Conservation (phyloP, 2,329 filamentous ascomycete species). For the Zymoseptoria crescenta region DNA sequence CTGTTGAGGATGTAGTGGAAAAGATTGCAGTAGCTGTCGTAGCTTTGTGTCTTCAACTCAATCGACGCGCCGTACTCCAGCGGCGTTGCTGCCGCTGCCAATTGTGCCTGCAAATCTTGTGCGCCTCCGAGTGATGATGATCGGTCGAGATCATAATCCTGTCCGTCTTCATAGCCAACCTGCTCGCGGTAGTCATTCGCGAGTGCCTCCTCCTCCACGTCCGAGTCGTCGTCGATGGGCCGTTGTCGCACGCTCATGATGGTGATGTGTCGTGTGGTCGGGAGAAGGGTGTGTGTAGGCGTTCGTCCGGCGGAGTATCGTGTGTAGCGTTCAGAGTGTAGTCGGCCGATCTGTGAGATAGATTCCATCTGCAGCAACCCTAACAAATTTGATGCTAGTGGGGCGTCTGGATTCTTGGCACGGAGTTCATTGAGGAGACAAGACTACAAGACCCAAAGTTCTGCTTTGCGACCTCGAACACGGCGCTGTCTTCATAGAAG, state of each 20-base stretch:
- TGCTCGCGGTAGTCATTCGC: slow-evolving; percentile 95
- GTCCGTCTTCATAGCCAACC: slow-evolving; percentile 81
- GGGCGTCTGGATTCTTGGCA: not conserved
- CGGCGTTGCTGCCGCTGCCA: slow-evolving; percentile 85
- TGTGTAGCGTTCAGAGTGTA: not conserved
- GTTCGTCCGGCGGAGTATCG: not conserved
- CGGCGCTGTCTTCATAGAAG: not conserved
- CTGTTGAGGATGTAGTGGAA: slow-evolving; percentile 99
- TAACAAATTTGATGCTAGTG: not conserved
- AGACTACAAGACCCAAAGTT: not conserved
- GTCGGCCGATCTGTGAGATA: not conserved
- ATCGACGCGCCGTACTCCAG: slow-evolving; percentile 93
- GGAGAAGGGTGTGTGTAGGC: not conserved
- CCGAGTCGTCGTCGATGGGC: slow-evolving; percentile 54
- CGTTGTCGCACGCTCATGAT: slow-evolving; percentile 34
- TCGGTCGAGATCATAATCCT: slow-evolving; percentile 60
- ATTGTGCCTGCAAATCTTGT: slow-evolving; percentile 88
- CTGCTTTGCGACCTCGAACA: not conserved
- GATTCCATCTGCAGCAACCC: not conserved
- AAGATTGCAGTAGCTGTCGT: slow-evolving; percentile 98
- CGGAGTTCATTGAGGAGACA: not conserved
- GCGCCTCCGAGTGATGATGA: slow-evolving; percentile 59
- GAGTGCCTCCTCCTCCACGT: slow-evolving; percentile 91
- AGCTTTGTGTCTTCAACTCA: slow-evolving; percentile 96
- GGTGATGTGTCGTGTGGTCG: slow-evolving; percentile 2